phyloP scores from a whole-genome alignment of 1,284 basidiomycete species.

The Ganoderma resinaceum region DNA sequence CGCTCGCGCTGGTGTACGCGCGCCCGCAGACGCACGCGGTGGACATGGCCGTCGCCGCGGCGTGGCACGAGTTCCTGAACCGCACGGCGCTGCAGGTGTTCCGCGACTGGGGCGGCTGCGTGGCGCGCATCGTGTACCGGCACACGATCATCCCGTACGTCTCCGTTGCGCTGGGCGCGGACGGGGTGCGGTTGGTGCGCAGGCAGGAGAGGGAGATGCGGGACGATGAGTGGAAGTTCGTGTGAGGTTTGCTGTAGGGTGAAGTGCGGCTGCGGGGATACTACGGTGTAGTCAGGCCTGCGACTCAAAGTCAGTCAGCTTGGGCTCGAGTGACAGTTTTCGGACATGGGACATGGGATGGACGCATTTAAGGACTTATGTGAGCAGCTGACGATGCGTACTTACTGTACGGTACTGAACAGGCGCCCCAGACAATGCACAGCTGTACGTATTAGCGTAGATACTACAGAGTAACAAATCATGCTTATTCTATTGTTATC shows the following conservation, averaged over 20 bases:
- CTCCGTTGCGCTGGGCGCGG: slow-evolving; percentile 4
- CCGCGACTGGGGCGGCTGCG: slow-evolving; percentile 1
- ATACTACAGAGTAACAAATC: too few relatives aligned
- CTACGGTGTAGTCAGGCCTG: too few relatives aligned
- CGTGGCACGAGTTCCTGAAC: slow-evolving; percentile 16
- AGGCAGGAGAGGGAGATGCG: slow-evolving; percentile 7
- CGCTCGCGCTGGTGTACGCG: slow-evolving; percentile 4
- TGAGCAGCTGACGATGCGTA: too few relatives aligned
- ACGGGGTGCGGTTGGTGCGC: slow-evolving; percentile 6
- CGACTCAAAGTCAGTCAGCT: too few relatives aligned
- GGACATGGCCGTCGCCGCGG: background rate
- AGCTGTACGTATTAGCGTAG: too few relatives aligned
- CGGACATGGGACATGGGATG: too few relatives aligned
- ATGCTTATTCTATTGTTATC: too few relatives aligned
- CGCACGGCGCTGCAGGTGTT: slow-evolving; percentile 13
- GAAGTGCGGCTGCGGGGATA: background rate
- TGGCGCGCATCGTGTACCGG: slow-evolving; percentile 15
- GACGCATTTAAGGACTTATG: too few relatives aligned
- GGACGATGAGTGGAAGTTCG: slow-evolving; percentile 12
- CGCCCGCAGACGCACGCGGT: background rate
- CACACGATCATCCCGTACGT: slow-evolving; percentile 20
- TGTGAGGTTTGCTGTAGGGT: slow-evolving; percentile 7
- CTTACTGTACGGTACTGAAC: too few relatives aligned
- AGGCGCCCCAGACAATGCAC: too few relatives aligned
- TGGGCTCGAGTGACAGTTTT: too few relatives aligned